These are phyloP conservation scores for Neurospora sp. DNA, from an alignment of 495 filamentous ascomycete species.

Conservation along the genomic window DNA sequence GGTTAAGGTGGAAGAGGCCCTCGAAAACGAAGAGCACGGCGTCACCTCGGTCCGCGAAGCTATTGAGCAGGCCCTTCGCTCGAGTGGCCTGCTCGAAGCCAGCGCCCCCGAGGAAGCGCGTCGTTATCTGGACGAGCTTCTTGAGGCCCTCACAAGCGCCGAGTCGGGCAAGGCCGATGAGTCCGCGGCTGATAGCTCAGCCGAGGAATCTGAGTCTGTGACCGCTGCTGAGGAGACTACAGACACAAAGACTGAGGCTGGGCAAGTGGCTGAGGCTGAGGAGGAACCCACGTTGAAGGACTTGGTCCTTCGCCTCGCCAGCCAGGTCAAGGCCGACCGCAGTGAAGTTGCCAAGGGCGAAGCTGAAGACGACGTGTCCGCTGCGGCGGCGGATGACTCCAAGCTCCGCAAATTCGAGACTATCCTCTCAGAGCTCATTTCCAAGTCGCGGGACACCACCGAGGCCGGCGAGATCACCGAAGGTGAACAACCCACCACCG, in stretches of 20 bases:
- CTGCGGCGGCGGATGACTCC: conserved; percentile 9
- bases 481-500: not conserved
- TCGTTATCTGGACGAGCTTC: conserved; percentile 30
- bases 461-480: not conserved
- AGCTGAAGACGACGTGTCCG: conserved; percentile 2
- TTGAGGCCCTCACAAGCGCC: conserved; percentile 27
- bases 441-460: conserved; percentile 8
- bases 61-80: conserved; percentile 32
- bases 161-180: conserved; percentile 6
- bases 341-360: conserved; percentile 2
- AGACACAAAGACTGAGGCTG: conserved; percentile 6
- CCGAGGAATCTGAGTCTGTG: conserved; percentile 2
- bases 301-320: conserved; percentile 17
- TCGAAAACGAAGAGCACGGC: conserved; percentile 44
- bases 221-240: not conserved
- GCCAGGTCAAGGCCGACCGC: conserved; percentile 1
- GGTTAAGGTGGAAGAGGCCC: conserved; percentile 41
- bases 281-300: conserved; percentile 18
- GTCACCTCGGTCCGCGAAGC: conserved; percentile 32
- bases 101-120: conserved; percentile 23
- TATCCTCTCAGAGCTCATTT: conserved; percentile 29
- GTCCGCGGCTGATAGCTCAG: not conserved
- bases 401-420: conserved; percentile 30
- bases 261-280: conserved; percentile 9
- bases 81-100: conserved; percentile 32